A percentile compares a stretch with the other conserved stretches of the same genome.
Evolutionary conservation across 768 basidiomycete species (phyloP).

Genomic region (Termitomyces sp.): DNA sequence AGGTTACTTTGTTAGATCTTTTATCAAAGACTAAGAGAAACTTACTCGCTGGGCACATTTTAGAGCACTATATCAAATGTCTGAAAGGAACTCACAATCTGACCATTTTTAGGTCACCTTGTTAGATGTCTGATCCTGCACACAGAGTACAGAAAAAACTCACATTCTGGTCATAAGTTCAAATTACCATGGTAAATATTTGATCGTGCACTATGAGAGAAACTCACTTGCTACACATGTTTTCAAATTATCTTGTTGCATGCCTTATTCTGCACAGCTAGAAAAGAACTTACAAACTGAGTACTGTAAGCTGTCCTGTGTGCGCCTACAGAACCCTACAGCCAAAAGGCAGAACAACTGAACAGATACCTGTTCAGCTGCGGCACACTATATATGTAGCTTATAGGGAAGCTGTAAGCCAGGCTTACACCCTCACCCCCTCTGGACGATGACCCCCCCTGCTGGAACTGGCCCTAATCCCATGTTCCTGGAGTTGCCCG

Average conservation of each 20-base stretch:
- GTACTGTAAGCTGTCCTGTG: too few relatives aligned
- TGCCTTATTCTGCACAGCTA: not conserved
- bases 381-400: too few relatives aligned
- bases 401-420: too few relatives aligned
- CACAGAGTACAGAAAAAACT: not conserved
- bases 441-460: too few relatives aligned
- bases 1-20: not conserved
- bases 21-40: not conserved
- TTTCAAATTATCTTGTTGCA: not conserved
- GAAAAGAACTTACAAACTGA: not conserved
- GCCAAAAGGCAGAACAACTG: too few relatives aligned
- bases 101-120: not conserved
- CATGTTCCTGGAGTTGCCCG: too few relatives aligned
- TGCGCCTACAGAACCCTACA: too few relatives aligned
- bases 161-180: not conserved
- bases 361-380: too few relatives aligned
- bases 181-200: not conserved
- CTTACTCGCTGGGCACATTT: not conserved
- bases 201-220: not conserved
- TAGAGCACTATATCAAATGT: not conserved
- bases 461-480: too few relatives aligned
- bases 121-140: not conserved
- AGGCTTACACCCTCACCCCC: too few relatives aligned
- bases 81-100: not conserved
- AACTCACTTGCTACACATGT: not conserved